A percentile compares a stretch with the other conserved stretches of the same genome.
These are phyloP conservation scores for Gomphus bonarii DNA, from an alignment of 1,284 basidiomycete genomes.

Conservation along the genomic window DNA sequence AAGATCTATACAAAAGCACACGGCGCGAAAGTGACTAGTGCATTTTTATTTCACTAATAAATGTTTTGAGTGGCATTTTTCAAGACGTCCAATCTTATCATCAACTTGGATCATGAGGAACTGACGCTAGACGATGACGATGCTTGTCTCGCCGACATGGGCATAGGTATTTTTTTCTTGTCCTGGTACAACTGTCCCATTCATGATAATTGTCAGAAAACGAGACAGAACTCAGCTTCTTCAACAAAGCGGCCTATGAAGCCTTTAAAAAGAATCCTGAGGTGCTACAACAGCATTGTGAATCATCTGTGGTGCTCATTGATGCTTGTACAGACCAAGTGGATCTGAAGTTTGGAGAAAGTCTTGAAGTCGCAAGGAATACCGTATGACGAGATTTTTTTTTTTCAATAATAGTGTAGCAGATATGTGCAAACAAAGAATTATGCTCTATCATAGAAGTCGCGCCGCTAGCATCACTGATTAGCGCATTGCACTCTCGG, in stretches of 20 bases:
- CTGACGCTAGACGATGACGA: conserved; percentile 73
- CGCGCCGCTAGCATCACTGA: conserved; percentile 39
- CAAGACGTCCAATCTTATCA: conserved; percentile 89
- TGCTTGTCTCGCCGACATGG: conserved; percentile 53
- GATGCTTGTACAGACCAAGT: neutral
- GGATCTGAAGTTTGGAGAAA: neutral
- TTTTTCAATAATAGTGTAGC: neutral
- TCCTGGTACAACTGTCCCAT: neutral
- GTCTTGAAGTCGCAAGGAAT: neutral
- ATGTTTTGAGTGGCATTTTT: neutral
- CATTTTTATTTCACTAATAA: neutral
- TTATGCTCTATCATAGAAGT: neutral
- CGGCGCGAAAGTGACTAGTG: conserved; percentile 69
- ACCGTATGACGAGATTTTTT: neutral
- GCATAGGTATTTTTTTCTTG: conserved; percentile 50
- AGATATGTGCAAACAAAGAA: neutral
- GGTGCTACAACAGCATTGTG: conserved; percentile 28
- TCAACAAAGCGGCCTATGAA: conserved; percentile 69
- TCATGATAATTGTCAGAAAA: conserved; percentile 51
- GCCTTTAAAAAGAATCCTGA: conserved; percentile 74
- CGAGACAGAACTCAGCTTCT: conserved; percentile 89
- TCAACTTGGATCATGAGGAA: conserved; percentile 85
- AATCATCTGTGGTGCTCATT: no score
- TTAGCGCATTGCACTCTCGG: conserved; percentile 79
- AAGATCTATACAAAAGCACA: conserved; percentile 94